A percentile compares a stretch with the other conserved stretches of the same genome.
phyloP scores from a whole-genome alignment of 352 stramenopile genomes.

The Achlya hypogyna region DNA sequence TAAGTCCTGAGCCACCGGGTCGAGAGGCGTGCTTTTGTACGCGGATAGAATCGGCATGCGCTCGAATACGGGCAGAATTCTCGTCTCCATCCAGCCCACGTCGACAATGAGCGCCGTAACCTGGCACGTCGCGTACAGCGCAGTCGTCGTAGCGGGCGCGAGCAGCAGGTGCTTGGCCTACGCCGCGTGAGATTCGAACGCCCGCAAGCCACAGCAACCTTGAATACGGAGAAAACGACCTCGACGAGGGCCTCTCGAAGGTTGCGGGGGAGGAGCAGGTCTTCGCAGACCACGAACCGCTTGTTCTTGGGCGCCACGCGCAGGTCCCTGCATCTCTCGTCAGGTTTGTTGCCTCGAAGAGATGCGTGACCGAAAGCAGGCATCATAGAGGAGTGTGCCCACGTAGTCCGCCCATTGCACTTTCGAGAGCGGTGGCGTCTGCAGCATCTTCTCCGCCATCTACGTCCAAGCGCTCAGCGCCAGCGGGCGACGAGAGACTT shows the following conservation, averaged over 20 bases:
- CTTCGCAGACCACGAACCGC: constrained; percentile 70
- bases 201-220: constrained; percentile 23
- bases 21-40: constrained; percentile 41
- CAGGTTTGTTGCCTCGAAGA: not conserved
- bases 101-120: constrained; percentile 73
- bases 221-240: constrained; percentile 53
- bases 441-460: constrained; percentile 46
- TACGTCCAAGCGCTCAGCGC: constrained; percentile 14
- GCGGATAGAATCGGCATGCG: constrained; percentile 62
- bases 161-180: constrained; percentile 25
- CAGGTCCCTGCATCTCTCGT: constrained; percentile 32
- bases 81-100: constrained; percentile 63
- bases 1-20: not conserved
- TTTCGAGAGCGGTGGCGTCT: constrained; percentile 22
- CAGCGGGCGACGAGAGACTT: not conserved
- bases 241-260: constrained; percentile 55
- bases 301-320: constrained; percentile 65
- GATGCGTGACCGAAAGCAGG: constrained; percentile 54
- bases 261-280: constrained; percentile 48
- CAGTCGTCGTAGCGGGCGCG: constrained; percentile 49
- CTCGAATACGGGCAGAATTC: constrained; percentile 71
- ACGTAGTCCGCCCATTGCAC: constrained; percentile 43
- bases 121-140: constrained; percentile 62
- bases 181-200: not conserved
- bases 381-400: constrained; percentile 38